Evolutionary conservation across 164 flowering plant species (phyloP), one percentile per base, ranked within the genome.

Genomic region (Chloranthus sessilifolius): DNA sequence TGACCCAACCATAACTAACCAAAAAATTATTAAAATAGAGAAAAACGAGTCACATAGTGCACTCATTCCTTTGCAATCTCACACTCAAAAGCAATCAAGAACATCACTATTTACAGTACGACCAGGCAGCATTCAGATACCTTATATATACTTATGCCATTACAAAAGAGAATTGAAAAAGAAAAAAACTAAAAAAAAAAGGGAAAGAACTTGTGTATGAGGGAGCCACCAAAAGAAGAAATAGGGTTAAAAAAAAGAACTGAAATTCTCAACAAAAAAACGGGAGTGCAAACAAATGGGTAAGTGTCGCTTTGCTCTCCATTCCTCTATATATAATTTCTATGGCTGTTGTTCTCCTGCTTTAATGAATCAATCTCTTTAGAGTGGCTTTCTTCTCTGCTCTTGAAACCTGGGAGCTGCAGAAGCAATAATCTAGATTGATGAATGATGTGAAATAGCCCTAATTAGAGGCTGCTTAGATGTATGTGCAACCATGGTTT

Each of bases 401-500:
- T 66, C 66, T 60, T 78, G 72, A 52, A 42, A 56, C 44, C 75
- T 61, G 56, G 78, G 78, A 59, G 72, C 83, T 76, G 78, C 49
- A 61, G 56, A 41, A 26, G 4, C 25, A 23, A 35, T 20, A 31
- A 38, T 12, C 50, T 5, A 30, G 36, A 7, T 33, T 7, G 12
- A 7, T 33, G 36, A 33, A 33, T 33, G 7, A 12, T 7, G 36
- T 33, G 12, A 33, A 33, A 33, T 33, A 12, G 36, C 8, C 12
- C 36, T 33, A 7, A 7, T 33, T 7, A 12, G 36, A 33, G 12
- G n/a, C n/a, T n/a, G n/a, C n/a, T n/a, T n/a, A n/a, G n/a, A n/a
- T n/a, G n/a, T n/a, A n/a, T n/a, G n/a, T n/a, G 36, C 7, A 12
- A 33, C 7, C 36, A 7, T 33, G 8, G 7, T 12, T 33, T 33